Evolutionary conservation across 345 rosid species (phyloP), one percentile per base, ranked within the genome.

Genomic region (Eucalyptus cloeziana): DNA sequence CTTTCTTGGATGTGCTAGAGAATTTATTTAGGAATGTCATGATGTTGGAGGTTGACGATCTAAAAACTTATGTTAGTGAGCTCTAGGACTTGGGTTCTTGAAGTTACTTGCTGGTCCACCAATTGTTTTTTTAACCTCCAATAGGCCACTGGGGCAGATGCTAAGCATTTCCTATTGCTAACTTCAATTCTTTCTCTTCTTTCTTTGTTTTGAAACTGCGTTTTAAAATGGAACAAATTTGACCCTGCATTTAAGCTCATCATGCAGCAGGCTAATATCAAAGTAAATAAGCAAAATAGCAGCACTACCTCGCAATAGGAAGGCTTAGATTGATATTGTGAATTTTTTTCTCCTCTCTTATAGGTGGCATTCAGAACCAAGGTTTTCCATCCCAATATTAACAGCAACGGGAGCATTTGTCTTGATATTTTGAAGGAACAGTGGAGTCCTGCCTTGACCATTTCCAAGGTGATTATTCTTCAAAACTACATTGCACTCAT

Each of bases 371-470:
- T 97, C 92, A 94, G 98, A 91, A 97, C 99, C 9, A 97, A 97
- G 94, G 98, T 97, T 37, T 97, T 97, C 88, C 98, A 96, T 87
- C 99, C 99, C 58, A 97, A 97, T 91, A 96, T 97, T 33, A 97
- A 97, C 90, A 97, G 99, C 96, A 97, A 97, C 25, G 99, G 98
- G 37, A 97, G 98, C 96, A 97, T 96, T 92, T 97, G 99, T 94
- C 95, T 97, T 50, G 99, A 97, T 90, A 97, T 97, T 91, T 96
- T 96, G 98, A 97, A 97, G 95, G 99, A 97, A 91, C 99, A 97
- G 91, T 97, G 99, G 99, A 97, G 99, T 90, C 99, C 99, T 90
- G 98, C 99, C 15, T 92, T 97, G 87, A 97, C 99, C 89, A 97
- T 97, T 89, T 97, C 99, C 81, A 97, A 97, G 98, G 99, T 97